Conservation (phyloP, 2,329 filamentous ascomycete genomes). For the Daldinia sp. region DNA sequence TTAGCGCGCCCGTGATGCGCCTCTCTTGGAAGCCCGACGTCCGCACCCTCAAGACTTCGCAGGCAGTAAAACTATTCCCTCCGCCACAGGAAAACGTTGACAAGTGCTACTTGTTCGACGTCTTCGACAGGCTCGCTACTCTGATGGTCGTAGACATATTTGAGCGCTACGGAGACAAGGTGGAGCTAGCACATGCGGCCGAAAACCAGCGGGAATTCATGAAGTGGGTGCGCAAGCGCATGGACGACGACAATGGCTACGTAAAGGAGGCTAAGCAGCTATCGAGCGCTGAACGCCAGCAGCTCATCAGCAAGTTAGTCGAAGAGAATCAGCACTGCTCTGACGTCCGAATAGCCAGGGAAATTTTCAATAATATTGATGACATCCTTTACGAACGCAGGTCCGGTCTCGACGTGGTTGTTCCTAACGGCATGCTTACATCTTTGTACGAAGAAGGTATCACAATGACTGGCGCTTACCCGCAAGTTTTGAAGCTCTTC, state of each 20-base stretch:
- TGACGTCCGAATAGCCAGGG: slow-evolving; percentile 22
- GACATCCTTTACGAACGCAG: slow-evolving; percentile 41
- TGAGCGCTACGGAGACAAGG: slow-evolving; percentile 1
- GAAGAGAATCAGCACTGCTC: slow-evolving; percentile 4
- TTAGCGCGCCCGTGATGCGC: slow-evolving; percentile 24
- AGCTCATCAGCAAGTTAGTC: slow-evolving; percentile 16
- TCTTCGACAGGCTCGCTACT: slow-evolving; percentile 16
- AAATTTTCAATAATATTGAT: slow-evolving; percentile 33
- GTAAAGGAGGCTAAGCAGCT: slow-evolving; percentile 15
- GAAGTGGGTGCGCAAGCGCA: slow-evolving; percentile 7
- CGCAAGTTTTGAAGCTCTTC: slow-evolving; percentile 34
- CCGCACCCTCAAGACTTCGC: slow-evolving; percentile 17
- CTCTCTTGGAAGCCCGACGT: slow-evolving; percentile 45
- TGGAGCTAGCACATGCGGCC: background rate
- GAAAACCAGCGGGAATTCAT: slow-evolving; percentile 12
- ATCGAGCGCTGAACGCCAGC: slow-evolving; percentile 14
- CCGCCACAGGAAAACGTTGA: slow-evolving; percentile 34
- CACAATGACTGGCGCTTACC: slow-evolving; percentile 34
- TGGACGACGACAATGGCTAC: slow-evolving; percentile 6
- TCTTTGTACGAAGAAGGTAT: slow-evolving; percentile 38
- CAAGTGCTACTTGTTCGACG: slow-evolving; percentile 3
- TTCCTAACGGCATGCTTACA: slow-evolving; percentile 36
- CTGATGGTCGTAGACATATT: slow-evolving; percentile 20
- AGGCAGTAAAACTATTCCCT: slow-evolving; percentile 3
- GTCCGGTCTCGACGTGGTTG: slow-evolving; percentile 36